These are phyloP conservation scores for Immersiella caudata DNA, from an alignment of 495 filamentous ascomycete species.

Conservation along the genomic window DNA sequence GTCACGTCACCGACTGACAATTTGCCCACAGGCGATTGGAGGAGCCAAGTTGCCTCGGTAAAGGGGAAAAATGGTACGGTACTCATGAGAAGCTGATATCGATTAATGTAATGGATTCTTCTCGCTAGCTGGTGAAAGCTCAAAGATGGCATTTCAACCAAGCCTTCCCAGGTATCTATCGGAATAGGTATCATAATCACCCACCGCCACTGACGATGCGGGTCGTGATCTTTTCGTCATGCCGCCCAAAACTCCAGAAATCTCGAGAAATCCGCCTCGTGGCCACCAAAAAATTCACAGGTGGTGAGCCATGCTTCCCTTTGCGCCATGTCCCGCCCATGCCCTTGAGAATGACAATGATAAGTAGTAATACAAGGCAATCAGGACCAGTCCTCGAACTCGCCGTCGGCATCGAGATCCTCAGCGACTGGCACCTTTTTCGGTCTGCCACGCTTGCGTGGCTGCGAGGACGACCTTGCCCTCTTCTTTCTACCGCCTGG, in stretches of 20 bases:
- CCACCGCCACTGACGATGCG: neutral
- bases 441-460: constrained; percentile 44
- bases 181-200: neutral
- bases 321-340: neutral
- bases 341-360: neutral
- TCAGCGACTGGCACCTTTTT: constrained; percentile 36
- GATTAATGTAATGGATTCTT: neutral
- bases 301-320: neutral
- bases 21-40: too few species aligned
- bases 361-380: neutral
- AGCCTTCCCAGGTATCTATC: neutral
- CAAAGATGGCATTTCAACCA: neutral
- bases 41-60: neutral
- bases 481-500: constrained; percentile 51
- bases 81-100: neutral
- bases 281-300: neutral
- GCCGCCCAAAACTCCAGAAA: neutral
- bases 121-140: neutral
- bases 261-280: neutral
- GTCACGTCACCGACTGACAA: too few species aligned
- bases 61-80: neutral
- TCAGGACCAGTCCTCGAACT: constrained; percentile 33
- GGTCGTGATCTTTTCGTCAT: neutral
- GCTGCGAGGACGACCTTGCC: constrained; percentile 48
- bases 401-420: constrained; percentile 30